phyloP scores from a whole-genome alignment of 2,329 filamentous ascomycete genomes.

The Cryoendolithus antarcticus region DNA sequence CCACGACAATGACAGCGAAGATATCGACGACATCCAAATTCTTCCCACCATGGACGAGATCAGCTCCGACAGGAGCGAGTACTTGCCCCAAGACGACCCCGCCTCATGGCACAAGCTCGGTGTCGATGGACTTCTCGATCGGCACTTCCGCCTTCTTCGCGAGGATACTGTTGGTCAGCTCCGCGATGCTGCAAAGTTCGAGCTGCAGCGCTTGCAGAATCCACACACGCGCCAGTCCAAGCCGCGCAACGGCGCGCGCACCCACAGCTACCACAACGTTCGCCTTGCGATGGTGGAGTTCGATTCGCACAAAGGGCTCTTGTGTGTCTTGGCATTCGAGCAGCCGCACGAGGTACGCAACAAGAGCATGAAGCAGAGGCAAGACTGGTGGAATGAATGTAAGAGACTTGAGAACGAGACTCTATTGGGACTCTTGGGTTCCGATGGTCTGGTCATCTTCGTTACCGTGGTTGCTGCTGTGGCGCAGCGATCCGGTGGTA shows the following conservation, averaged over 20 bases:
- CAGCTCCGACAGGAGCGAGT: constrained; percentile 29
- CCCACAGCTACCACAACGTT: constrained; percentile 27
- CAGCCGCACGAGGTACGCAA: constrained; percentile 28
- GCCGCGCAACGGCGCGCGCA: constrained; percentile 14
- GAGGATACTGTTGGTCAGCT: constrained; percentile 45
- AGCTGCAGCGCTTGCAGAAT: constrained; percentile 25
- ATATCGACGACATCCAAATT: constrained; percentile 37
- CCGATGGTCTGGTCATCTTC: constrained; percentile 17
- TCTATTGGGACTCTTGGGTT: constrained; percentile 38
- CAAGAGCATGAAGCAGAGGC: constrained; percentile 20
- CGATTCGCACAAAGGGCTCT: constrained; percentile 29
- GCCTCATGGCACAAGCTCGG: constrained; percentile 30
- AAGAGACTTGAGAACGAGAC: constrained; percentile 39
- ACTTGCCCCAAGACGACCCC: constrained; percentile 28
- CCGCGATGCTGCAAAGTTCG: constrained; percentile 34
- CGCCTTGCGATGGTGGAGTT: constrained; percentile 24
- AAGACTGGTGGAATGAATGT: constrained; percentile 39
- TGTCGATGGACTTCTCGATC: constrained; percentile 38
- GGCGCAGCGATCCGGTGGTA: not conserved
- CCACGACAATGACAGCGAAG: constrained; percentile 40
- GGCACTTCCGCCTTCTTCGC: constrained; percentile 43
- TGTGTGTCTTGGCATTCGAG: constrained; percentile 33
- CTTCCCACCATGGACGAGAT: constrained; percentile 41
- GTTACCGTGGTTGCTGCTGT: constrained; percentile 8
- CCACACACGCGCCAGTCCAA: not conserved